These are phyloP conservation scores for Ramularia collo-cygni DNA, from an alignment of 2,329 filamentous ascomycete species.

Conservation along the genomic window DNA sequence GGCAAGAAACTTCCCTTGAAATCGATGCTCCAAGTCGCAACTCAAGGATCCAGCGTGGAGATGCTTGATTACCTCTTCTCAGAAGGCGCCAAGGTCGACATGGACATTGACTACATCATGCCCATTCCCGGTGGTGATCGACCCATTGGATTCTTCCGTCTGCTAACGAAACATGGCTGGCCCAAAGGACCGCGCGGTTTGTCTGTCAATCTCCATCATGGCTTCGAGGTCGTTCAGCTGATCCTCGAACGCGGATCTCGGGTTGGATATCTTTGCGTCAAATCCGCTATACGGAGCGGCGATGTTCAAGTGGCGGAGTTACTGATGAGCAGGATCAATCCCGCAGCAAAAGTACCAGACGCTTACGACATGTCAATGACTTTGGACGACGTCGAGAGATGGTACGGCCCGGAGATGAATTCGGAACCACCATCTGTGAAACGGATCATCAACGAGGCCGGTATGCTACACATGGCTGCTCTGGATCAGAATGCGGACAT, in stretches of 20 bases:
- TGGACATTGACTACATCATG: conserved; percentile 3
- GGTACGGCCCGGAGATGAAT: conserved; percentile 9
- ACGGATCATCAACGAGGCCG: conserved; percentile 10
- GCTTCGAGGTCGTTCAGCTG: conserved; percentile 9
- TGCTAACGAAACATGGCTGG: conserved; percentile 7
- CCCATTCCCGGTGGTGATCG: conserved; percentile 3
- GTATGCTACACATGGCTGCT: conserved; percentile 10
- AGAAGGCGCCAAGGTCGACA: conserved; percentile 4
- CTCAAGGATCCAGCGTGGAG: not conserved
- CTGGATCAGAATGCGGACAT: conserved; percentile 7
- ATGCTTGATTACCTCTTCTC: conserved; percentile 7
- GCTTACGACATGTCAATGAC: conserved; percentile 7
- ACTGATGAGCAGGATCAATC: conserved; percentile 8
- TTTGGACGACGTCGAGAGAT: conserved; percentile 7
- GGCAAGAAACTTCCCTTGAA: conserved; percentile 2
- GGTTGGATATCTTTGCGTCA: conserved; percentile 9
- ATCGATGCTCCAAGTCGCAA: conserved; percentile 6
- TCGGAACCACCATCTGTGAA: conserved; percentile 7
- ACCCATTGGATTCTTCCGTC: conserved; percentile 5
- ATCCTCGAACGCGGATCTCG: conserved; percentile 6
- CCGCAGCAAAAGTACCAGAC: conserved; percentile 8
- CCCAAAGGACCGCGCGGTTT: conserved; percentile 7
- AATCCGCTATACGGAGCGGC: conserved; percentile 5
- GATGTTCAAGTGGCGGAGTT: conserved; percentile 8
- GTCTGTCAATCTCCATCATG: conserved; percentile 8